Evolutionary conservation across 352 stramenopile genomes (phyloP).

Genomic region (Pythium oligandrum): DNA sequence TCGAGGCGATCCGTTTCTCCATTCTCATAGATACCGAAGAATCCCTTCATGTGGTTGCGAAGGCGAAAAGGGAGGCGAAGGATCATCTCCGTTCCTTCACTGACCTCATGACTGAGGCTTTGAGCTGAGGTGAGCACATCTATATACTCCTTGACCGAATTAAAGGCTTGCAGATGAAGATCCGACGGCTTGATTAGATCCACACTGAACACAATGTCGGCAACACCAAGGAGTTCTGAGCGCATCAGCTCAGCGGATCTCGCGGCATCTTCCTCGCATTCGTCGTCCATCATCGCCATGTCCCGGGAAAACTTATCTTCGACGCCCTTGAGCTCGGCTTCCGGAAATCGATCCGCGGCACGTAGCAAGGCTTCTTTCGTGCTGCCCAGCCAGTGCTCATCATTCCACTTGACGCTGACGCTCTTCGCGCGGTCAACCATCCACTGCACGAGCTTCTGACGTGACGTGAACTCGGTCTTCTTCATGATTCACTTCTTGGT

Average conservation of each 20-base stretch:
- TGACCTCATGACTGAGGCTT: no score
- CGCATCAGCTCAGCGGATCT: slow-evolving; percentile 21
- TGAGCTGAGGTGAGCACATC: no score
- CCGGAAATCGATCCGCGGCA: slow-evolving; percentile 16
- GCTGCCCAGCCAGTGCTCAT: slow-evolving; percentile 7
- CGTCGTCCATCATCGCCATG: slow-evolving; percentile 8
- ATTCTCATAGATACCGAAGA: slow-evolving; percentile 6
- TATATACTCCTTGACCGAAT: no score
- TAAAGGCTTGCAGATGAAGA: no score
- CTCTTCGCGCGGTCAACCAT: slow-evolving; percentile 17
- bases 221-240: slow-evolving; percentile 13
- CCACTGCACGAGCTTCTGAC: slow-evolving; percentile 4
- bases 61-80: slow-evolving; percentile 21
- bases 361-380: slow-evolving; percentile 12
- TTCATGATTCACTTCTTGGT: not conserved
- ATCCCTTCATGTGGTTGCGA: slow-evolving; percentile 22
- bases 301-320: slow-evolving; percentile 20
- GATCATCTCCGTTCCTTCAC: no score
- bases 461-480: not conserved
- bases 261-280: slow-evolving; percentile 18
- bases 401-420: slow-evolving; percentile 11
- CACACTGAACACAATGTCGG: no score
- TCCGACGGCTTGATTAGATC: no score
- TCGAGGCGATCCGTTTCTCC: slow-evolving; percentile 5
- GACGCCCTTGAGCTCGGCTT: slow-evolving; percentile 18